A percentile compares a stretch with the other conserved stretches of the same genome.
Conservation (phyloP, 345 rosid genomes). For the Passiflora organensis region DNA sequence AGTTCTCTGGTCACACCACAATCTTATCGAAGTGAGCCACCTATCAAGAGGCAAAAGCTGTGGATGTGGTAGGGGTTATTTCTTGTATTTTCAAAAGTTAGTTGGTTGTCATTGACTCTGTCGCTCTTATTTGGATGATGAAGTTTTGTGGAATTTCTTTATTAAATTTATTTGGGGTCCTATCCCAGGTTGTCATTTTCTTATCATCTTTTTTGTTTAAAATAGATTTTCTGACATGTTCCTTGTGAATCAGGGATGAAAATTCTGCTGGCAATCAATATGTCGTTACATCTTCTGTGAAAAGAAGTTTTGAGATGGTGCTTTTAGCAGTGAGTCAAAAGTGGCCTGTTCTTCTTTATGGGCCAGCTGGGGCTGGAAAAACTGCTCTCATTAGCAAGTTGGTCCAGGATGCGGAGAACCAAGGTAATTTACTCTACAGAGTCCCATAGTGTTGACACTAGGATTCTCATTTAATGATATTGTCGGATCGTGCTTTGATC, state of each 20-base stretch:
- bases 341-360: slow-evolving; percentile 93
- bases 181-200: too few species aligned
- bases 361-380: slow-evolving; percentile 89
- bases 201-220: too few species aligned
- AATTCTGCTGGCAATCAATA: slow-evolving; percentile 43
- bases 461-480: too few species aligned
- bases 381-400: slow-evolving; percentile 77
- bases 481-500: not conserved
- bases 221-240: slow-evolving; percentile 8
- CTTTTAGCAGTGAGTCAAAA: slow-evolving; percentile 73
- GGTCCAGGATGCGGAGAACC: slow-evolving; percentile 59
- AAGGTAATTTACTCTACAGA: slow-evolving; percentile 39
- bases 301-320: slow-evolving; percentile 73
- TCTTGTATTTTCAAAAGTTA: not conserved
- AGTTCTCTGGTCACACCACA: slow-evolving; percentile 26
- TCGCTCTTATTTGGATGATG: not conserved
- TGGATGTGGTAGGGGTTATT: slow-evolving; percentile 38
- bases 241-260: slow-evolving; percentile 48
- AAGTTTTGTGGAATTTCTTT: too few species aligned
- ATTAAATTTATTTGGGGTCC: too few species aligned
- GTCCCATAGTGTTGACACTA: too few species aligned
- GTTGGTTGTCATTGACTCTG: too few species aligned
- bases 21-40: slow-evolving; percentile 37
- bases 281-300: slow-evolving; percentile 52
- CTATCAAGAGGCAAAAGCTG: slow-evolving; percentile 36